Evolutionary conservation across 768 basidiomycete genomes (phyloP), one percentile per base, ranked within the genome.

Genomic region (Psilocybe subaeruginosa): DNA sequence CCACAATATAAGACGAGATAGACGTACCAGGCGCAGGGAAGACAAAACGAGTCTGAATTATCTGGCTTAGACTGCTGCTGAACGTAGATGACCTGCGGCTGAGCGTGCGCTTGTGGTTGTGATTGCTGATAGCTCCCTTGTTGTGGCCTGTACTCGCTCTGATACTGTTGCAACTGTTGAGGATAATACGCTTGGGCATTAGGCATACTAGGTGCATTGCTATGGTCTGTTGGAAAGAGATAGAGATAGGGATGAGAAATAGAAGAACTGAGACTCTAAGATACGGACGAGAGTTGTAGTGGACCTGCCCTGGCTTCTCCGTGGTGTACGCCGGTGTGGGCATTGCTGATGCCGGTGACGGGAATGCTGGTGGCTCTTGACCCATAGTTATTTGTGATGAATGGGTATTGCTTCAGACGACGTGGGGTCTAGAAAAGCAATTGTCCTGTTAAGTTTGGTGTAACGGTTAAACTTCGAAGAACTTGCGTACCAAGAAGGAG

Each of bases 41-140:
- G 43, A 29, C 64, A 60, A 57, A 54, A 56, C 27, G 53, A 47
- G 1, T 37, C 48, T 0, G 58, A 56, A 41, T 60, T 58, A 30
- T 55, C 57, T n/a, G 54, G 55, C 39, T 54, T 55, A n/a, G 19
- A 47, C 4, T 35, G 60, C 12, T 56, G 57, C 31, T 67, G 68
- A n/a, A 68, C 67, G 35, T 62, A 62, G 6, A 68, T 49, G 17
- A 68, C 49, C 39, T 66, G 64, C 7, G 67, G 67, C 41, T 66
- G 65, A 1, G 67, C 51, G n/a, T 66, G 63, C 0, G 54, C 58
- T 7, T 62, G 60, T 5, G 59, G 62, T 14, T 65, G 64, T 16
- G 45, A 27, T 39, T 62, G 49, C 7, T 45, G 54, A 19, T 27
- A 55, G 19, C 9, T n/a, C 29, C 35, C 12, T 31, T 41, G 54